A percentile compares a stretch with the other conserved stretches of the same genome.
Conservation (phyloP, 768 basidiomycete species). For the Mycena kentingensis region DNA sequence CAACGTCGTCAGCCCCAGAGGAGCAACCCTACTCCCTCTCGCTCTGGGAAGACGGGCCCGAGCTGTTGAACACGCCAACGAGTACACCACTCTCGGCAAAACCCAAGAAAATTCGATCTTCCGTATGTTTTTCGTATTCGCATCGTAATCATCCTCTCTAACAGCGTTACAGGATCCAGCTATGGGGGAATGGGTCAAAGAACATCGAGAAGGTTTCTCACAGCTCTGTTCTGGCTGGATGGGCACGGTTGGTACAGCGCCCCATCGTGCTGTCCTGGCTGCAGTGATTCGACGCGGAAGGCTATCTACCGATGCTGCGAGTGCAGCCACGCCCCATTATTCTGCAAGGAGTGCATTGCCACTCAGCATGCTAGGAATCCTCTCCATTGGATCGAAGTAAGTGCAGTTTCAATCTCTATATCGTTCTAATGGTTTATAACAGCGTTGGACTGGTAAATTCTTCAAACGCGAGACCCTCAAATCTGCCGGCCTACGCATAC, state of each 20-base stretch:
- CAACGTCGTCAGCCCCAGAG: too few relatives aligned
- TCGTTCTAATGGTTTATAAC: too few relatives aligned
- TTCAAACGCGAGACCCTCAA: constrained; percentile 3
- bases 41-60: too few relatives aligned
- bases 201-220: too few relatives aligned
- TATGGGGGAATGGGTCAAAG: too few relatives aligned
- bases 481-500: constrained; percentile 2
- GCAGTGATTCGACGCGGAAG: background rate
- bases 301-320: background rate
- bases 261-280: background rate
- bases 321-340: background rate
- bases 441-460: constrained; percentile 10
- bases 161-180: too few relatives aligned
- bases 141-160: too few relatives aligned
- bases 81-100: too few relatives aligned
- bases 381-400: constrained; percentile 3
- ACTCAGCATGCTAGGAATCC: constrained; percentile 4
- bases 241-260: background rate
- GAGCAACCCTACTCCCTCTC: too few relatives aligned
- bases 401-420: background rate
- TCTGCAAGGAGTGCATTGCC: constrained; percentile 2
- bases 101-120: too few relatives aligned
- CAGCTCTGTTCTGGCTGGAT: background rate
- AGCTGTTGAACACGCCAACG: too few relatives aligned
- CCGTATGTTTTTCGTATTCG: too few relatives aligned